Evolutionary conservation across 768 basidiomycete genomes (phyloP).

Genomic region (Baorangia bicolor): DNA sequence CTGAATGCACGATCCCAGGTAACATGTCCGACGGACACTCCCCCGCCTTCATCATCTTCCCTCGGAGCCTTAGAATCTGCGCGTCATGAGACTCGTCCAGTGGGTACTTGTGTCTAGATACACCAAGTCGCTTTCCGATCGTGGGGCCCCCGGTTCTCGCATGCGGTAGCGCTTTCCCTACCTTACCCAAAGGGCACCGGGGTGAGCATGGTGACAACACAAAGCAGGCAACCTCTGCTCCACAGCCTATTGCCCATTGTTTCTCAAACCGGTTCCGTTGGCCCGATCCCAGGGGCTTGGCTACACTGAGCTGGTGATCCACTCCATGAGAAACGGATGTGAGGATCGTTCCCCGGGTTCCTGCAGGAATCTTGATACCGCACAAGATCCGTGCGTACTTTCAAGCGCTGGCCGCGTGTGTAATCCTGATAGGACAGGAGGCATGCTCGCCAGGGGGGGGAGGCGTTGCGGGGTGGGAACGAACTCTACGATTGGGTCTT

Average conservation of each 20-base stretch:
- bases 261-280: not conserved
- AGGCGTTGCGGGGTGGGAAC: conserved; percentile 27
- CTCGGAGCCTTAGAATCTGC: not conserved
- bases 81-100: conserved; percentile 1
- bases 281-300: not conserved
- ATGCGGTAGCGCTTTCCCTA: conserved; percentile 1
- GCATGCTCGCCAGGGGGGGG: conserved; percentile 15
- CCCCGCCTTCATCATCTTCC: not conserved
- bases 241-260: not conserved
- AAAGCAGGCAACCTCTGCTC: conserved; percentile 31
- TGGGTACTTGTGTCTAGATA: not conserved
- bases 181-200: conserved; percentile 25
- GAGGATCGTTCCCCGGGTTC: conserved; percentile 16
- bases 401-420: not conserved
- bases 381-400: conserved; percentile 40
- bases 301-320: conserved; percentile 1
- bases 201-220: conserved; percentile 24
- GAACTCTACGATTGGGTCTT: conserved; percentile 8
- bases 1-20: not conserved
- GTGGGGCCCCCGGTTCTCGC: not conserved
- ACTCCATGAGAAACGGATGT: conserved; percentile 24
- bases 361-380: conserved; percentile 21
- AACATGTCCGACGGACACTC: not conserved
- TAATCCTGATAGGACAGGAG: conserved; percentile 17
- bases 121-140: not conserved